A percentile compares a stretch with the other conserved stretches of the same genome.
Conservation (phyloP, 352 stramenopile genomes). For the Albugo laibachii region DNA sequence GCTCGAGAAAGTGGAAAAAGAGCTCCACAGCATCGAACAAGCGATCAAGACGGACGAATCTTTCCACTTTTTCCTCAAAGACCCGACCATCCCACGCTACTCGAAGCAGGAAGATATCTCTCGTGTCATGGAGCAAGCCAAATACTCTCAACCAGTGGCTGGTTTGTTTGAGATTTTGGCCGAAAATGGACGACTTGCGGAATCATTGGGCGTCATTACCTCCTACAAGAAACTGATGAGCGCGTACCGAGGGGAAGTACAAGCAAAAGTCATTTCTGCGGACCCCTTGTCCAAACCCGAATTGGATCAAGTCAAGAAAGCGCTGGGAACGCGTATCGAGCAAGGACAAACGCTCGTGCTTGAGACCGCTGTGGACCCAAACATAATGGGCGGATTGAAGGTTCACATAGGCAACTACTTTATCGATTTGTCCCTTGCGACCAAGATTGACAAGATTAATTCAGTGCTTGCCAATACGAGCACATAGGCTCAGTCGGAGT, state of each 20-base stretch:
- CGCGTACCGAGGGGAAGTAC: conserved; percentile 86
- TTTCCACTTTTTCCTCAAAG: conserved; percentile 89
- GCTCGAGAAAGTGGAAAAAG: conserved; percentile 70
- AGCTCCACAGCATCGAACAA: conserved; percentile 67
- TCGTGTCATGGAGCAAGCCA: conserved; percentile 76
- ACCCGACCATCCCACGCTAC: conserved; percentile 88
- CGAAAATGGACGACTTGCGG: conserved; percentile 88
- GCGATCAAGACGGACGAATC: conserved; percentile 72
- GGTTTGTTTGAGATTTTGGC: conserved; percentile 93
- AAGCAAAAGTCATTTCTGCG: conserved; percentile 92
- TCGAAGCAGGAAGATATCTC: conserved; percentile 89
- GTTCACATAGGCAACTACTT: conserved; percentile 97
- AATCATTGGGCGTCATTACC: conserved; percentile 72
- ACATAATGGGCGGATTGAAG: conserved; percentile 91
- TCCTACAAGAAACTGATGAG: conserved; percentile 90
- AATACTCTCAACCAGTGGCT: conserved; percentile 86
- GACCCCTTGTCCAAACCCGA: conserved; percentile 85
- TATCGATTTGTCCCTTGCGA: conserved; percentile 90
- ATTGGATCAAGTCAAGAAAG: conserved; percentile 85
- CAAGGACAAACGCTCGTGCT: conserved; percentile 85
- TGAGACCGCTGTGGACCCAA: conserved; percentile 82
- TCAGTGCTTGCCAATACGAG: conserved; percentile 21
- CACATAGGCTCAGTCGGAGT: too few species aligned
- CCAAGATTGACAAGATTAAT: conserved; percentile 91
- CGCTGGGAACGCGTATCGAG: conserved; percentile 72